Conservation (phyloP, 2,329 filamentous ascomycete genomes). For the Magnaporthiopsis poae region DNA sequence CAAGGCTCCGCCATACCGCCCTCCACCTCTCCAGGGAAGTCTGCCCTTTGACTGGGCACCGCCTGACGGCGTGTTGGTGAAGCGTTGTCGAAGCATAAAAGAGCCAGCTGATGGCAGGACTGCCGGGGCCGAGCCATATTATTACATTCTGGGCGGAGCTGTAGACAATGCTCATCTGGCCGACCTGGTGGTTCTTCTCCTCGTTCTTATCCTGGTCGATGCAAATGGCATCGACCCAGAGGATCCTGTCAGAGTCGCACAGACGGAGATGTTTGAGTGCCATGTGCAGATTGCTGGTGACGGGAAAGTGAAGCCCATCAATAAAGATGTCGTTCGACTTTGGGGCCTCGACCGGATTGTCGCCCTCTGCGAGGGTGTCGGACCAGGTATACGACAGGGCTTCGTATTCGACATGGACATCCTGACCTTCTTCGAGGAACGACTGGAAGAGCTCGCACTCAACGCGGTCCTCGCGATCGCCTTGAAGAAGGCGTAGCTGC, state of each 20-base stretch:
- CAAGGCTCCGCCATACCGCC: too few species aligned
- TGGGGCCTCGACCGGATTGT: too few species aligned
- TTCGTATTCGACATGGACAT: conserved; percentile 10
- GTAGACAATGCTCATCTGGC: conserved; percentile 1
- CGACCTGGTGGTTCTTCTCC: background rate
- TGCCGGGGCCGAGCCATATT: conserved; percentile 1
- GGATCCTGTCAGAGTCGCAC: background rate
- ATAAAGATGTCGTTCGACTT: conserved; percentile 1
- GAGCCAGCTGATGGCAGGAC: background rate
- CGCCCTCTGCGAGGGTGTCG: background rate
- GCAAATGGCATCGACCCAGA: conserved; percentile 4
- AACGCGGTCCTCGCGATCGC: conserved; percentile 3
- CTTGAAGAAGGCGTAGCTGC: background rate
- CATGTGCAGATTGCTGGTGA: background rate
- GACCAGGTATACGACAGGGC: conserved; percentile 17
- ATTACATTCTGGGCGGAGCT: background rate
- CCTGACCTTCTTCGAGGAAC: conserved; percentile 3
- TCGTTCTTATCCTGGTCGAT: background rate
- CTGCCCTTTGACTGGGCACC: background rate
- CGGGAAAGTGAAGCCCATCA: background rate
- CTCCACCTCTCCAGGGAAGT: background rate
- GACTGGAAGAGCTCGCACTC: conserved; percentile 14
- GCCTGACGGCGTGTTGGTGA: too few species aligned
- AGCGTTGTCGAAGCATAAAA: too few species aligned
- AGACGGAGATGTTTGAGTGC: background rate